Percentiles rank a stretch among this genome's conserved stretches.
Evolutionary conservation across 257 asterid genomes (phyloP).

Genomic region (Ligustrum vulgare): DNA sequence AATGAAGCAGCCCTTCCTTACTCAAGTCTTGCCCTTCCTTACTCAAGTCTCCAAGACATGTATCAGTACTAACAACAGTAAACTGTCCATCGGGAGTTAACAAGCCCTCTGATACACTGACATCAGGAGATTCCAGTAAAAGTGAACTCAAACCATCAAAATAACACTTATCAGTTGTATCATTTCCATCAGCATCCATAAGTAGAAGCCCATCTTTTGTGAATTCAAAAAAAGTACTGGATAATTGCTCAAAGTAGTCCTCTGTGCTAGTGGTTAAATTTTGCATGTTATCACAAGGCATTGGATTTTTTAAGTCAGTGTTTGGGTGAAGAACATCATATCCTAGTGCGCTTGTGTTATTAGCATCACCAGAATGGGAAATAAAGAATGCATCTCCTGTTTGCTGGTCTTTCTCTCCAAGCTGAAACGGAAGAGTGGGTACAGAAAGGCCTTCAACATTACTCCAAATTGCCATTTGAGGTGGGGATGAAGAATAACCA

Average conservation of each 20-base stretch:
- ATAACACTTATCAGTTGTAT: slow-evolving; percentile 44
- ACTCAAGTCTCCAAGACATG: slow-evolving; percentile 17
- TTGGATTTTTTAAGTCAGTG: slow-evolving; percentile 28
- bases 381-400: slow-evolving; percentile 23
- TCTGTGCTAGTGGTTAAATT: slow-evolving; percentile 40
- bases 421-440: slow-evolving; percentile 27
- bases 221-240: slow-evolving; percentile 48
- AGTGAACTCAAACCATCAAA: slow-evolving; percentile 56
- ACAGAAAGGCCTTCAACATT: slow-evolving; percentile 25
- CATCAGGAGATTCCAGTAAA: slow-evolving; percentile 55
- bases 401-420: slow-evolving; percentile 36
- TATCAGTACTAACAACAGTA: slow-evolving; percentile 24
- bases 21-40: slow-evolving; percentile 22
- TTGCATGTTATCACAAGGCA: slow-evolving; percentile 23
- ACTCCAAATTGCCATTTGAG: slow-evolving; percentile 45
- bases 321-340: slow-evolving; percentile 22
- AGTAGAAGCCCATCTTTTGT: slow-evolving; percentile 42
- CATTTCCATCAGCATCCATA: slow-evolving; percentile 40
- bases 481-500: slow-evolving; percentile 38
- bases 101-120: slow-evolving; percentile 26
- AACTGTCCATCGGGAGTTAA: slow-evolving; percentile 32
- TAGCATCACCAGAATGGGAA: slow-evolving; percentile 19
- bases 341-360: slow-evolving; percentile 21
- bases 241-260: slow-evolving; percentile 40
- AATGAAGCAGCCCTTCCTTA: slow-evolving; percentile 19